A percentile compares a stretch with the other conserved stretches of the same genome.
phyloP scores from a whole-genome alignment of 768 basidiomycete genomes.

The Saitozyma podzolica region DNA sequence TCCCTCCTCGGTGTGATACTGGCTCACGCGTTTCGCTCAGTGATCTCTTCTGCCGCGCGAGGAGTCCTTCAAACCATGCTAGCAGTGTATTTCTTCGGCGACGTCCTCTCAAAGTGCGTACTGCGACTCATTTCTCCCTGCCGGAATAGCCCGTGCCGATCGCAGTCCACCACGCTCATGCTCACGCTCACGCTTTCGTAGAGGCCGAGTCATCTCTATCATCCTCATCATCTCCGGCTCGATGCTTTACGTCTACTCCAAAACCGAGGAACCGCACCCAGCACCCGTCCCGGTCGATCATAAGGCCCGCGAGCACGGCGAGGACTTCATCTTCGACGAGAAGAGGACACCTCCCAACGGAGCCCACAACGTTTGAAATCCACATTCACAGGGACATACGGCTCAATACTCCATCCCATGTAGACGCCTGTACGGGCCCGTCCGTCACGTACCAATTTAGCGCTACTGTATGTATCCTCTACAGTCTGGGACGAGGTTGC shows the following conservation, averaged over 20 bases:
- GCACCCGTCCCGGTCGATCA: too few species aligned
- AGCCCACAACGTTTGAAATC: too few species aligned
- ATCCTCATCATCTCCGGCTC: conserved; percentile 47
- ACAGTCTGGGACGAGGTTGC: too few species aligned
- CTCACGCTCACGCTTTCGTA: conserved; percentile 4
- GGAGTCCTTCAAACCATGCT: conserved; percentile 88
- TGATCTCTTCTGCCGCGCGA: conserved; percentile 72
- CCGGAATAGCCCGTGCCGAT: too few species aligned
- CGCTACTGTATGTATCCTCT: too few species aligned
- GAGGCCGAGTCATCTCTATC: conserved; percentile 44
- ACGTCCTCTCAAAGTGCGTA: conserved; percentile 74
- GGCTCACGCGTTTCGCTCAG: conserved; percentile 8
- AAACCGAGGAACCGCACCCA: conserved; percentile 26
- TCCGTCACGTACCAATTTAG: too few species aligned
- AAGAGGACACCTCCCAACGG: too few species aligned
- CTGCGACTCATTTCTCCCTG: background rate
- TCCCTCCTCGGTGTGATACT: background rate
- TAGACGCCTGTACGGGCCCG: too few species aligned
- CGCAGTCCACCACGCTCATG: background rate
- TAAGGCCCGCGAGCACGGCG: too few species aligned
- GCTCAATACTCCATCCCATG: too few species aligned
- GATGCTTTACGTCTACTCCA: conserved; percentile 49
- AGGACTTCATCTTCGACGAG: too few species aligned
- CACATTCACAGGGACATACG: too few species aligned
- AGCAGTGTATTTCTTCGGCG: conserved; percentile 75